Evolutionary conservation across 2,329 filamentous ascomycete genomes (phyloP), one percentile per base, ranked within the genome.

Genomic region (Monascus ruber): DNA sequence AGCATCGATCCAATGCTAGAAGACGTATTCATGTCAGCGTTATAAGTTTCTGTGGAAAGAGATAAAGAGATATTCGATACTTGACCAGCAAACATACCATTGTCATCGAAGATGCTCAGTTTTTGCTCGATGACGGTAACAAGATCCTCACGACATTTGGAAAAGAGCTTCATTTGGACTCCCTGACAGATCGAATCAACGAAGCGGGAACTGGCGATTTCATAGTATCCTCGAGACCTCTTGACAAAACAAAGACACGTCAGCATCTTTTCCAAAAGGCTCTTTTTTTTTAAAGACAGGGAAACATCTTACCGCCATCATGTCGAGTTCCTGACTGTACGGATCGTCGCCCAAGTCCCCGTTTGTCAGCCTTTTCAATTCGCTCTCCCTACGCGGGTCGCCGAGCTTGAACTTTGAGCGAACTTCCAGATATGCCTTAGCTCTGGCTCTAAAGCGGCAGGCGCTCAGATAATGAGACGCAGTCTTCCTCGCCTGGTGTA

Each of bases 151-250:
- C 55, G 53, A 24, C 62, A 66, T 27, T 55, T 56, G 3, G 45
- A 46, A 29, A 64, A 62, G 1, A 66, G 39, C 33, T 59, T 63
- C 3, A 51, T 53, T 31, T 63, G 47, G 0, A 61, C 56, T 1
- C 51, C 51, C 42, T 65, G 62, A 26, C 62, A 65, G 2, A 64
- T 50, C 0, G 55, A 53, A 37, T 66, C 64, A 0, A 64, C 41
- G 31, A 64, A 66, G 5, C 63, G 55, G 2, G 52, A 52, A 35
- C 56, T 59, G 0, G 63, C 63, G 24, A 65, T 47, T 5, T 63
- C 56, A 29, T 66, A 66, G 27, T 66, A 65, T 0, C 55, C 63
- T 3, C 59, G 46, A 1, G 55, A 50, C 4, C 47, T 55, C 62
- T 64, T 43, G 26, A 26, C 26, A 31, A 9, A 26, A 26, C 37